A percentile compares a stretch with the other conserved stretches of the same genome.
phyloP scores from a whole-genome alignment of 352 stramenopile species.

The Phytophthora meadii region DNA sequence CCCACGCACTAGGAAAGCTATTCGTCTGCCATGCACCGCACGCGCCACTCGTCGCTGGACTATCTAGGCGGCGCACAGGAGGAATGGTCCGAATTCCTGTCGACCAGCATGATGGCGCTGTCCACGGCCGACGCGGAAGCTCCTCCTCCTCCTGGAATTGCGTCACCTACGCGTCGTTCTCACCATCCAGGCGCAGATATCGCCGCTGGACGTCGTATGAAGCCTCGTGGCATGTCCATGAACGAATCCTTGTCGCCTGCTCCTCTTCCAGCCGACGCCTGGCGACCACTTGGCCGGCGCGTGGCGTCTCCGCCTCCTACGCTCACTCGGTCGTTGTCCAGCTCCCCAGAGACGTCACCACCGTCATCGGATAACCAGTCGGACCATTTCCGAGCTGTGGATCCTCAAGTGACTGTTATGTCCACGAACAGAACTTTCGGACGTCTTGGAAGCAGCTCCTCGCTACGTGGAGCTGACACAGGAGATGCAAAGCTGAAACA shows the following conservation, averaged over 20 bases:
- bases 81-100: conserved; percentile 71
- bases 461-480: conserved; percentile 11
- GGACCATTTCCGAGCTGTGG: conserved; percentile 25
- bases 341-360: conserved; percentile 23
- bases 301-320: conserved; percentile 38
- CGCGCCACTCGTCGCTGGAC: conserved; percentile 69
- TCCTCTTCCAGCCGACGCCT: conserved; percentile 34
- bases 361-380: conserved; percentile 35
- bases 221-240: conserved; percentile 55
- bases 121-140: conserved; percentile 44
- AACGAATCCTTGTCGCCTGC: conserved; percentile 44
- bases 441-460: conserved; percentile 37
- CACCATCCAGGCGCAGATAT: conserved; percentile 12
- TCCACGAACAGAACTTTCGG: conserved; percentile 34
- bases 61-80: conserved; percentile 51
- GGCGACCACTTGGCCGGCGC: conserved; percentile 60
- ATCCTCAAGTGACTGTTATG: conserved; percentile 23
- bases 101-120: conserved; percentile 68
- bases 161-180: conserved; percentile 21
- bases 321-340: conserved; percentile 27
- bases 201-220: conserved; percentile 8
- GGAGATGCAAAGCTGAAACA: conserved; percentile 35
- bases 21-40: conserved; percentile 52
- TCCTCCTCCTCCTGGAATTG: background rate
- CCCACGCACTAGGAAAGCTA: conserved; percentile 4